Evolutionary conservation across 768 basidiomycete genomes (phyloP).

Genomic region (Phaeolepiota aurea): DNA sequence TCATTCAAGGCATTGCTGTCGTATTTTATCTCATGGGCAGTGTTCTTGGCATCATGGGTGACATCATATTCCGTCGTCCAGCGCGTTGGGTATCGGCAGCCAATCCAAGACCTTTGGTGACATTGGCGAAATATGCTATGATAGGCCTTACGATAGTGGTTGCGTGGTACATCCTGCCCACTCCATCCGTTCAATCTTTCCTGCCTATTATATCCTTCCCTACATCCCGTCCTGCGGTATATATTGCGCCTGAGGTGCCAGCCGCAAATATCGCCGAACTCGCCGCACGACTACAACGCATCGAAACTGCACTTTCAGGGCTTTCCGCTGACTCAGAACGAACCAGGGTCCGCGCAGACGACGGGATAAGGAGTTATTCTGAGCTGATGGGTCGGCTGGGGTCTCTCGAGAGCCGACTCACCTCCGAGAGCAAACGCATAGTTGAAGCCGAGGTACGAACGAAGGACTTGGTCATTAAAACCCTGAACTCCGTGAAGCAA

Average conservation of each 20-base stretch:
- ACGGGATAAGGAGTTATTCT: slow-evolving; percentile 37
- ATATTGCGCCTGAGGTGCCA: slow-evolving; percentile 48
- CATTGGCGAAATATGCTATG: slow-evolving; percentile 31
- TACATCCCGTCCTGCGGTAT: slow-evolving; percentile 19
- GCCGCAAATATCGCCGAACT: slow-evolving; percentile 63
- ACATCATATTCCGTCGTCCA: slow-evolving; percentile 43
- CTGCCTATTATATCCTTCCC: slow-evolving; percentile 12
- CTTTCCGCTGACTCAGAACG: slow-evolving; percentile 50
- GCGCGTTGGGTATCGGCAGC: slow-evolving; percentile 25
- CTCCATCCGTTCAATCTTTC: slow-evolving; percentile 26
- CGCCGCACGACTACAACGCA: slow-evolving; percentile 46
- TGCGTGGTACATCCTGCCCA: slow-evolving; percentile 35
- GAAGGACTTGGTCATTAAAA: slow-evolving; percentile 33
- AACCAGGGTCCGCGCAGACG: slow-evolving; percentile 41
- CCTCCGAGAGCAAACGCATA: slow-evolving; percentile 23
- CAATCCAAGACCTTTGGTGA: slow-evolving; percentile 19
- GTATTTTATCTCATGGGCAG: slow-evolving; percentile 36
- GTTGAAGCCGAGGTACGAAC: slow-evolving; percentile 46
- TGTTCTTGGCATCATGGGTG: slow-evolving; percentile 38
- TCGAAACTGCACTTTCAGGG: slow-evolving; percentile 57
- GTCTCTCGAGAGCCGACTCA: slow-evolving; percentile 44
- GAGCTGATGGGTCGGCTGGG: slow-evolving; percentile 50
- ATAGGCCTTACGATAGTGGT: slow-evolving; percentile 34
- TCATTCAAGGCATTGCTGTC: slow-evolving; percentile 23
- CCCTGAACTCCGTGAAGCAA: slow-evolving; percentile 39